Evolutionary conservation across 768 basidiomycete species (phyloP).

Genomic region (Calocybe gangraenosa): DNA sequence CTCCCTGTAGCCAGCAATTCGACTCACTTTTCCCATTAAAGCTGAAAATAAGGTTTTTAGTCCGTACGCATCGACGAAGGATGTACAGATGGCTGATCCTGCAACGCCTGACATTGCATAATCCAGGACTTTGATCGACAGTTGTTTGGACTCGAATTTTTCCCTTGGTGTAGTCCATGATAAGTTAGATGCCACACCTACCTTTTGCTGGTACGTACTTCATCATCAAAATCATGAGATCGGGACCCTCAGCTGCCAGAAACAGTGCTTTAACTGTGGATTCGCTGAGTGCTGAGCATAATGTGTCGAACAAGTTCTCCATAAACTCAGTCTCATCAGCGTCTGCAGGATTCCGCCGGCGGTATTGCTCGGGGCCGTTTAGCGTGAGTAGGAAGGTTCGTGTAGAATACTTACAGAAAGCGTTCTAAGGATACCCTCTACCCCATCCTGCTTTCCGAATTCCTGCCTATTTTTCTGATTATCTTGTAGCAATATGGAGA

Average conservation of each 20-base stretch:
- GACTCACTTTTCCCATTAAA: constrained; percentile 88
- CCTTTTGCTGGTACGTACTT: constrained; percentile 49
- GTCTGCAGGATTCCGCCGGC: constrained; percentile 77
- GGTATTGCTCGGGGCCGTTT: constrained; percentile 56
- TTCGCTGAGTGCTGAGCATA: constrained; percentile 85
- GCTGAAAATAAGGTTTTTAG: constrained; percentile 87
- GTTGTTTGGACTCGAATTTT: constrained; percentile 73
- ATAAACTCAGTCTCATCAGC: constrained; percentile 95
- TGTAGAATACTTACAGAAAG: constrained; percentile 61
- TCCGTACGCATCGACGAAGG: constrained; percentile 84
- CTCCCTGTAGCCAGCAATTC: background rate
- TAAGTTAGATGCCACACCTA: background rate
- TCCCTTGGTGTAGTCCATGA: constrained; percentile 39
- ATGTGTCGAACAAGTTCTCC: constrained; percentile 91
- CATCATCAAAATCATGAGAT: constrained; percentile 98
- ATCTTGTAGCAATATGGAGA: constrained; percentile 87
- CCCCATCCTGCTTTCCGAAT: constrained; percentile 70
- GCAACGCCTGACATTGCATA: constrained; percentile 81
- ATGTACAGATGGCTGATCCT: constrained; percentile 68
- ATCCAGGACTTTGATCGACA: constrained; percentile 88
- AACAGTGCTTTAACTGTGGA: constrained; percentile 76
- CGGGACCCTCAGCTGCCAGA: constrained; percentile 87
- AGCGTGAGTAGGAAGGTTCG: constrained; percentile 3
- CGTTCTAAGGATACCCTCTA: constrained; percentile 71
- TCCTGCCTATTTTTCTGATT: constrained; percentile 64